Base-by-base conservation (phyloP, 768 basidiomycete species). In the Leccinellum luteum region DNA sequence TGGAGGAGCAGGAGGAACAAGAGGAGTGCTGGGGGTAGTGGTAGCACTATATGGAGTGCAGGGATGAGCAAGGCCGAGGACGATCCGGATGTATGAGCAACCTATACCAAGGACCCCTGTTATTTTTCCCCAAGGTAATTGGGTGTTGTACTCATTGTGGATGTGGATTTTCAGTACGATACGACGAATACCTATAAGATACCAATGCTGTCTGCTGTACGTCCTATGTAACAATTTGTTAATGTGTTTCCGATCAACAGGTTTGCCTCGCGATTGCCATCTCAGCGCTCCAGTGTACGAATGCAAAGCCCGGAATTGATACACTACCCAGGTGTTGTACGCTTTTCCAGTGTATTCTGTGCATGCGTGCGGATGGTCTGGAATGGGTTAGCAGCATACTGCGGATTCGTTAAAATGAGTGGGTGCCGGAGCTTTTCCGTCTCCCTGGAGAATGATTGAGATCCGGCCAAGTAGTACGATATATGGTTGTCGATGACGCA, bases 1-100 rank as follows among this genome's bases (percentile, higher is more conserved):
- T 79, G 87, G 67, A 80, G 85, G 60, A 83, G 84, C 54, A 74
- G 81, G 49, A 77, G 80, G 58, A 75, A 75, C 48, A 76, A 61
- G 56, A 64, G 62, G 32, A 87, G 85, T 60, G 79, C 70, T 23
- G 82, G 84, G 38, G 87, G 86, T 8, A 87, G 86, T 60, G 82
- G 83, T 35, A 89, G 89, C 71, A 93, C 91, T 1, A 88, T 93
- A 28, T 93, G 87, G 86, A 92, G 91, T 69, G 90, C 90, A 51
- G 90, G 90, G 31, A 86, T 90, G 85, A 84, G 85, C 62, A 85
- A 77, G 50, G 76, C 80, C 27, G 85, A 76, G 45, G 82, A 85
- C 44, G 73, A 76, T 56, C 66, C 65, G 35, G 79, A 77, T 14
- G 69, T 69, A 51, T 76, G 60, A 65, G 60, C 17, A 38, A 28